phyloP scores from a whole-genome alignment of 2,329 filamentous ascomycete species.

The Venturiaceae sp. region DNA sequence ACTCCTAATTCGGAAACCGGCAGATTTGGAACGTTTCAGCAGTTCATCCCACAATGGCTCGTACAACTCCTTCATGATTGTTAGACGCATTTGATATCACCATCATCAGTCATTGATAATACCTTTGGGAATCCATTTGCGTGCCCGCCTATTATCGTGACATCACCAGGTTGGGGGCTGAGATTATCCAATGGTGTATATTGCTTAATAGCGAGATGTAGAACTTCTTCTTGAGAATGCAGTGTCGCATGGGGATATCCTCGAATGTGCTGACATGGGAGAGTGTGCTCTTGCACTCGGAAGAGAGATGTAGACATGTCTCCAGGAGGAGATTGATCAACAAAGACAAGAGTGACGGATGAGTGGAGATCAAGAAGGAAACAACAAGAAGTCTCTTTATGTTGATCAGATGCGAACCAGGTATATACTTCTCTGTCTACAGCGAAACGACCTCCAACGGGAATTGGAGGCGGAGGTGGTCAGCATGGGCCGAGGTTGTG shows the following conservation, averaged over 20 bases:
- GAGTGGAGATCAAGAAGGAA: too few species aligned
- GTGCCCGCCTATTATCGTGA: slow-evolving; percentile 80
- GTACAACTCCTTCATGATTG: slow-evolving; percentile 62
- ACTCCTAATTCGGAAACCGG: slow-evolving; percentile 60
- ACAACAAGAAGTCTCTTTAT: too few species aligned
- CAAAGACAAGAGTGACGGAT: too few species aligned
- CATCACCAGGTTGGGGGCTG: slow-evolving; percentile 58
- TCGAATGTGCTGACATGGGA: slow-evolving; percentile 69
- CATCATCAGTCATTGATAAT: slow-evolving; percentile 7
- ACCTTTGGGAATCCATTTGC: slow-evolving; percentile 92
- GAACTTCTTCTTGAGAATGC: slow-evolving; percentile 61
- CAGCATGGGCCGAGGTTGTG: too few species aligned
- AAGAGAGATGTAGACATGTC: slow-evolving; percentile 38
- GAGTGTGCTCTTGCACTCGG: slow-evolving; percentile 60
- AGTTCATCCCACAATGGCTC: slow-evolving; percentile 88
- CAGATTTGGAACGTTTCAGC: slow-evolving; percentile 43
- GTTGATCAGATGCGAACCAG: too few species aligned
- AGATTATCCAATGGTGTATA: slow-evolving; percentile 70
- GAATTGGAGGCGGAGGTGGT: too few species aligned
- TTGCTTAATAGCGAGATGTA: slow-evolving; percentile 74
- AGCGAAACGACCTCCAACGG: too few species aligned
- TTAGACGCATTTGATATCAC: slow-evolving; percentile 8
- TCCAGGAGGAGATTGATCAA: neutral
- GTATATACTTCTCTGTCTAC: too few species aligned
- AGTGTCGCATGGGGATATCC: slow-evolving; percentile 69